Evolutionary conservation across 768 basidiomycete genomes (phyloP), one percentile per base, ranked within the genome.

Genomic region (Chalciporus chontae): DNA sequence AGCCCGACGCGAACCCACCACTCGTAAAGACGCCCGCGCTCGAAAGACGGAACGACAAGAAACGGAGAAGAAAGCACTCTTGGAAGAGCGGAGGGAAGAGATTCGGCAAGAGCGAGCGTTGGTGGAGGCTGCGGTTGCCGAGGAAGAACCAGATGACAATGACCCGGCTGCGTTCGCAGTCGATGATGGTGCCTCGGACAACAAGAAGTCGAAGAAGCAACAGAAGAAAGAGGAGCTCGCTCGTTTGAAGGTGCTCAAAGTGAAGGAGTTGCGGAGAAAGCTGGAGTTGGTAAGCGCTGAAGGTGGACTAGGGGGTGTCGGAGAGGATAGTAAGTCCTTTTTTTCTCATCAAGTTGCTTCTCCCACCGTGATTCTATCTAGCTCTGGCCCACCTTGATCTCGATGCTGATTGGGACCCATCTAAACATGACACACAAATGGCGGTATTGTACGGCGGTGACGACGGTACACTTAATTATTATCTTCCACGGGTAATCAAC

Each of bases 401-500:
- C 6, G 94, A 98, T 10, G 90, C 83, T 1, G 94, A 97, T 40
- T 98, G 91, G 87, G 92, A 97, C 59, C 87, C 91, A 11, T 81
- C 77, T 10, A 79, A 80, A 48, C 90, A 96, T 62, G 93, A 96
- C 55, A 69, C 66, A 31, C 88, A 91, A 64, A 93, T 99, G 86
- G 74, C 79, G 0, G 77, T 74, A 18, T 64, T 97, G 21, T 90
- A 93, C 60, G 80, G 72, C 10, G 74, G 73, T 21, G 80, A 78
- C 3, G 75, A 73, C 11, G 66, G 67, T 43, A 52, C 54, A 31
- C 66, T 52, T 8, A n/a, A 36, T 11, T 38, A 8, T 38, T 27
- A 13, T 43, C 4, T 7, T 14, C 5, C 4, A 26, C 13, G 14
- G 15, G 5, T 15, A 15, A 13, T 3, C 18, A 17, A 44, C 43